Evolutionary conservation across 2,329 filamentous ascomycete genomes (phyloP), one percentile per base, ranked within the genome.

Genomic region (Xylariaceae sp.): DNA sequence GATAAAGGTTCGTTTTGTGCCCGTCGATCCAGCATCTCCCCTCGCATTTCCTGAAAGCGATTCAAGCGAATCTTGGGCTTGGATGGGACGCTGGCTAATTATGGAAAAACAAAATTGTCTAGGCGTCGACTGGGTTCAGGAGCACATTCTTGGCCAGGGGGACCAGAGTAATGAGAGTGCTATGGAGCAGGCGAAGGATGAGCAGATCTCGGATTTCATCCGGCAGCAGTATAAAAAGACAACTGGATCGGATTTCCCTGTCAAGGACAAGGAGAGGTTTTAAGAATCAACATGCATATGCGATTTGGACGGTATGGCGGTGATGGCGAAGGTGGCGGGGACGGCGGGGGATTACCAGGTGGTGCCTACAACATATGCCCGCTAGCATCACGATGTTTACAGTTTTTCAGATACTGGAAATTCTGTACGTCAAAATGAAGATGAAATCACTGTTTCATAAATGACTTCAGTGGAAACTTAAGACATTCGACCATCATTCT

Each of bases 131-230:
- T 83, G 80, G 60, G 80, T 91, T 29, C 89, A 95, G 72, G 83
- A 94, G 72, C 83, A 88, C 60, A 73, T 91, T 68, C 67, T 94
- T 12, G 83, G 84, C 39, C 75, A 83, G 62, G 89, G 89, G 19
- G 67, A 80, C 46, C 89, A 94, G 74, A 75, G 80, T 73, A 88
- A 89, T 68, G 87, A 87, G 71, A 77, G 71, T 49, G 89, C 89
- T 4, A 67, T 84, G 26, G 89, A 95, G 73, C 89, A 95, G 73
- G 87, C 86, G 64, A 91, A 92, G 75, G 89, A 94, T 69, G 86
- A 89, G 71, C 76, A 87, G 69, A 88, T 91, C 63, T 84, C 81
- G 31, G 86, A 90, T 69, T 85, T 80, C 69, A 83, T 92, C 63
- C 81, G 88, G 39, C 72, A 71, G 42, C 75, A 87, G 71, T 91